Evolutionary conservation across 75 land plant genomes (phyloP).

Genomic region (Gnetum montanum): DNA sequence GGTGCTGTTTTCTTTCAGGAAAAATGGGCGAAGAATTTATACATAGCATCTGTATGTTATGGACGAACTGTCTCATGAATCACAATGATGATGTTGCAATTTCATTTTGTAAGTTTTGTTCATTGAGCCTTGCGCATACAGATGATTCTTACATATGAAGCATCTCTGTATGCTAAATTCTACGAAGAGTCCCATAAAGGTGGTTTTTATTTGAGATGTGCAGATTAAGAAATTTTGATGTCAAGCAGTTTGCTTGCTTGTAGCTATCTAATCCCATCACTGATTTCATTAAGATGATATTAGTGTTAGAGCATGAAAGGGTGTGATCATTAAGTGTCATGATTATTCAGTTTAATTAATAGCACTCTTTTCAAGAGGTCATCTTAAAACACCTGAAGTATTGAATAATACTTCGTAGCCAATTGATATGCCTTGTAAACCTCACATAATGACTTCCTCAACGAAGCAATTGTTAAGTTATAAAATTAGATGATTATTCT

Average conservation of each 20-base stretch:
- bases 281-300: no score
- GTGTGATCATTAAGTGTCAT: no score
- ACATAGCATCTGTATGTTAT: conserved; percentile 50
- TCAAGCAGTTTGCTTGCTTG: neutral
- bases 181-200: conserved; percentile 6
- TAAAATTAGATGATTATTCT: no score
- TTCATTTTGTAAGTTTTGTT: neutral
- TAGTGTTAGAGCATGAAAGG: no score
- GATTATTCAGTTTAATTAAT: no score
- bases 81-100: neutral
- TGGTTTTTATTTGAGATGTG: neutral
- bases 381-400: no score
- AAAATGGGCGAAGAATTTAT: conserved; percentile 53
- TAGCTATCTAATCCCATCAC: no score
- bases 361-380: no score
- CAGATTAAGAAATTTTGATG: conserved; percentile 6
- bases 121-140: conserved; percentile 2
- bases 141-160: conserved; percentile 1
- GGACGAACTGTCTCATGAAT: conserved; percentile 43
- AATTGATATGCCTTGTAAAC: no score
- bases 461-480: no score
- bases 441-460: no score
- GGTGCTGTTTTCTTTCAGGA: conserved; percentile 20
- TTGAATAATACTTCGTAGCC: no score
- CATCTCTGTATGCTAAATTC: neutral